A percentile compares a stretch with the other conserved stretches of the same genome.
Evolutionary conservation across 2,329 filamentous ascomycete species (phyloP).

Genomic region (Seiridium unicorne): DNA sequence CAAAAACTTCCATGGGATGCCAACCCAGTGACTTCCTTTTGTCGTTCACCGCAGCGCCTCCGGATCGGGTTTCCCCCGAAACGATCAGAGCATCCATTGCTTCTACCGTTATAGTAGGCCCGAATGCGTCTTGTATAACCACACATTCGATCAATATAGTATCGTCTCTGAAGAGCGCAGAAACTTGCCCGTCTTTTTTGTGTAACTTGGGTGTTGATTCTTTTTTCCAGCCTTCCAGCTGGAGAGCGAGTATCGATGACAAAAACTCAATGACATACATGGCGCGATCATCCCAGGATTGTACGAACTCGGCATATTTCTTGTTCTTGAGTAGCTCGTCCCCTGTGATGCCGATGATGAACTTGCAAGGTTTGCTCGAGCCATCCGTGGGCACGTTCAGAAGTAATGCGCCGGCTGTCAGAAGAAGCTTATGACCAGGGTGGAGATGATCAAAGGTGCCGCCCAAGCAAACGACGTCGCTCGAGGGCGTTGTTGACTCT

Average conservation of each 20-base stretch:
- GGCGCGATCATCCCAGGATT: conserved; percentile 77
- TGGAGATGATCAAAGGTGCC: conserved; percentile 98
- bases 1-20: conserved; percentile 74
- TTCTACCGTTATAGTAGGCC: conserved; percentile 83
- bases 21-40: conserved; percentile 75
- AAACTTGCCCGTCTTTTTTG: conserved; percentile 42
- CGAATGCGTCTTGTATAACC: conserved; percentile 83
- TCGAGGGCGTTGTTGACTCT: conserved; percentile 28
- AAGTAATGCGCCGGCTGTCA: conserved; percentile 81
- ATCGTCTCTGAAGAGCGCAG: conserved; percentile 57
- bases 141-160: conserved; percentile 72
- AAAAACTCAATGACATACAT: conserved; percentile 71
- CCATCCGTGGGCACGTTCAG: conserved; percentile 49
- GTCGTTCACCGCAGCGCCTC: conserved; percentile 84
- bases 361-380: conserved; percentile 44
- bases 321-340: conserved; percentile 86
- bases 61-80: conserved; percentile 81
- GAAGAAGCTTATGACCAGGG: conserved; percentile 90
- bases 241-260: conserved; percentile 53
- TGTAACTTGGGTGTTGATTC: conserved; percentile 33
- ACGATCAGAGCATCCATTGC: conserved; percentile 79
- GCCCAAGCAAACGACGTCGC: conserved; percentile 73
- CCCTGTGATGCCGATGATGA: conserved; percentile 85
- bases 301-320: conserved; percentile 77
- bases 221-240: conserved; percentile 41